phyloP scores from a whole-genome alignment of 2,329 filamentous ascomycete genomes.

The Corinectria fuckeliana region DNA sequence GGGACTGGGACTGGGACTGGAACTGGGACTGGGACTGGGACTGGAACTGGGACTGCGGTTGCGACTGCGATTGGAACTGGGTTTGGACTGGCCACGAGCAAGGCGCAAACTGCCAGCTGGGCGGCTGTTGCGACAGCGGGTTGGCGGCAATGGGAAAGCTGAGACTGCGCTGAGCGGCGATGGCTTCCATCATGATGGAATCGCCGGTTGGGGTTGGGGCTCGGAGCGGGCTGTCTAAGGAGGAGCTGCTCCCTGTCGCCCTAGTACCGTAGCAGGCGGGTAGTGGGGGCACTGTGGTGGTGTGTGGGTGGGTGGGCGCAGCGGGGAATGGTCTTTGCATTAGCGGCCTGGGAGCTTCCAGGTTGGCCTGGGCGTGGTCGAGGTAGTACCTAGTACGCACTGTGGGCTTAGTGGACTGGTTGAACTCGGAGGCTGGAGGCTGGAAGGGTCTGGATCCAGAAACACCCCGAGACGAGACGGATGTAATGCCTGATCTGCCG shows the following conservation, averaged over 20 bases:
- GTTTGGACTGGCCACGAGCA: background rate
- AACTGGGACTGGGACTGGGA: background rate
- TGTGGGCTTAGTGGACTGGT: background rate
- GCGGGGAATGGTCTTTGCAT: constrained; percentile 35
- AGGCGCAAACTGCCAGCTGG: background rate
- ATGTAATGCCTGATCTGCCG: too few species aligned
- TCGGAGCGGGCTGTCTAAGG: constrained; percentile 7
- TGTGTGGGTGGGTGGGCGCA: background rate
- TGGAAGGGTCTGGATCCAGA: background rate
- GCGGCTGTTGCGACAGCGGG: constrained; percentile 8
- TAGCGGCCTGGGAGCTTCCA: constrained; percentile 25
- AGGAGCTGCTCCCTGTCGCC: constrained; percentile 17
- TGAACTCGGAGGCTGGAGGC: background rate
- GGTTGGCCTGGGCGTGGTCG: constrained; percentile 8
- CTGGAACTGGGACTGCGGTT: background rate
- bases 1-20: background rate
- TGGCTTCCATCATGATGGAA: constrained; percentile 36
- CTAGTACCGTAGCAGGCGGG: constrained; percentile 3
- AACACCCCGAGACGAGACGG: background rate
- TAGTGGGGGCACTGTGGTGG: constrained; percentile 30
- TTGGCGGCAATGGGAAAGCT: constrained; percentile 32
- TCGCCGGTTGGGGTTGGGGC: constrained; percentile 12
- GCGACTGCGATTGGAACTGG: background rate
- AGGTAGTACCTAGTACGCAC: constrained; percentile 19
- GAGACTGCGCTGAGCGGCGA: constrained; percentile 33